Conservation (phyloP, 1,284 basidiomycete genomes). For the Coriolopsis trogii region DNA sequence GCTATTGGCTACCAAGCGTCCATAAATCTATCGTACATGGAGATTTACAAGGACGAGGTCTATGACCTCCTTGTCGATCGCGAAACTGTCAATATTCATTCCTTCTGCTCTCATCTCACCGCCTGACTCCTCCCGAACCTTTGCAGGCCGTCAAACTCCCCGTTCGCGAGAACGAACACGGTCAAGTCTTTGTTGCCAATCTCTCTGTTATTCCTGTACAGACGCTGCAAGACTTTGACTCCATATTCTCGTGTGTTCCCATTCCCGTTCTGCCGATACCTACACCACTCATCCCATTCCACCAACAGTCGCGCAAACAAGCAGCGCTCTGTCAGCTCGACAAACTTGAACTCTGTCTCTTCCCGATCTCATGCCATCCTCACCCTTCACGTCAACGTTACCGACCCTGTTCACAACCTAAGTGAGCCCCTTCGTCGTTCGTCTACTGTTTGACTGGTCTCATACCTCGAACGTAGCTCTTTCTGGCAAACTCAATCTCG, state of each 20-base stretch:
- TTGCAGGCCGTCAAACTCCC: conserved; percentile 76
- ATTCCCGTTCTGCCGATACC: neutral
- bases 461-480: conserved; percentile 41
- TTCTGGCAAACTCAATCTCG: conserved; percentile 79
- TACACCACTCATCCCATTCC: neutral
- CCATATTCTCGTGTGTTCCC: conserved; percentile 61
- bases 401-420: conserved; percentile 48
- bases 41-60: conserved; percentile 86
- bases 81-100: conserved; percentile 54
- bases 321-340: conserved; percentile 81
- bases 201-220: conserved; percentile 55
- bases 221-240: conserved; percentile 62
- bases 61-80: conserved; percentile 78
- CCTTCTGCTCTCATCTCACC: neutral
- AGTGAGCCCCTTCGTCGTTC: conserved; percentile 48
- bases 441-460: no score
- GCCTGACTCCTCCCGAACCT: neutral
- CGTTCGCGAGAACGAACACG: conserved; percentile 72
- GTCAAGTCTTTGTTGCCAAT: conserved; percentile 81
- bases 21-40: conserved; percentile 75
- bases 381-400: conserved; percentile 64
- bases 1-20: conserved; percentile 38
- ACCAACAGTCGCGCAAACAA: conserved; percentile 59
- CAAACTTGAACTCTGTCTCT: conserved; percentile 77
- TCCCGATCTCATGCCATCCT: conserved; percentile 86